A percentile compares a stretch with the other conserved stretches of the same genome.
phyloP scores from a whole-genome alignment of 345 rosid genomes.

The Rhodamnia argentea region DNA sequence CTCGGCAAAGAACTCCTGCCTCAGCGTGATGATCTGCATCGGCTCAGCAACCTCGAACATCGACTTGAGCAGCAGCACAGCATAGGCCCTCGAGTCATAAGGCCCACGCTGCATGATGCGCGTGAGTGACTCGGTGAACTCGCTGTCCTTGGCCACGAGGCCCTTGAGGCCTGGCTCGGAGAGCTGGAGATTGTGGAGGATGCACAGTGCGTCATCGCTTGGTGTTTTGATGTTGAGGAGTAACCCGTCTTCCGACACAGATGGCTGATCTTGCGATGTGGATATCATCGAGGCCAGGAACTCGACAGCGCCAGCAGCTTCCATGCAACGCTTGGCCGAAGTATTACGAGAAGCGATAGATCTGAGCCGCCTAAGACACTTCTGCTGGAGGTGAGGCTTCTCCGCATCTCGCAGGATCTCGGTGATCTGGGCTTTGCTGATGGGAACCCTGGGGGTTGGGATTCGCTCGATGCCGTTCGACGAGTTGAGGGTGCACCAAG shows the following conservation, averaged over 20 bases:
- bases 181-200: slow-evolving; percentile 54
- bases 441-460: slow-evolving; percentile 76
- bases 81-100: slow-evolving; percentile 26
- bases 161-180: slow-evolving; percentile 51
- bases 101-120: slow-evolving; percentile 13
- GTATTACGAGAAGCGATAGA: slow-evolving; percentile 40
- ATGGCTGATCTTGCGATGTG: not conserved
- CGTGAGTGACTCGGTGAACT: slow-evolving; percentile 27
- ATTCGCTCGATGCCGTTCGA: slow-evolving; percentile 68
- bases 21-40: slow-evolving; percentile 13
- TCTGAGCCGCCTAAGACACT: slow-evolving; percentile 43
- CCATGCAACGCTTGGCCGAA: slow-evolving; percentile 55
- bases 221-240: slow-evolving; percentile 7
- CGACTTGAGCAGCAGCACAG: slow-evolving; percentile 19
- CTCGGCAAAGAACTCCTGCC: slow-evolving; percentile 23
- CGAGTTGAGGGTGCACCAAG: slow-evolving; percentile 92
- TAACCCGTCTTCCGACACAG: not conserved
- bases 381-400: slow-evolving; percentile 32
- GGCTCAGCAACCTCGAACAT: slow-evolving; percentile 38
- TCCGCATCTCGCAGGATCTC: slow-evolving; percentile 43
- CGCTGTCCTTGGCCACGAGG: slow-evolving; percentile 35
- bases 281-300: slow-evolving; percentile 44
- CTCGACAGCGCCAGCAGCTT: slow-evolving; percentile 57
- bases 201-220: slow-evolving; percentile 51
- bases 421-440: slow-evolving; percentile 38